A percentile compares a stretch with the other conserved stretches of the same genome.
phyloP scores from a whole-genome alignment of 2,329 filamentous ascomycete genomes.

The Paecilomyces sp. region DNA sequence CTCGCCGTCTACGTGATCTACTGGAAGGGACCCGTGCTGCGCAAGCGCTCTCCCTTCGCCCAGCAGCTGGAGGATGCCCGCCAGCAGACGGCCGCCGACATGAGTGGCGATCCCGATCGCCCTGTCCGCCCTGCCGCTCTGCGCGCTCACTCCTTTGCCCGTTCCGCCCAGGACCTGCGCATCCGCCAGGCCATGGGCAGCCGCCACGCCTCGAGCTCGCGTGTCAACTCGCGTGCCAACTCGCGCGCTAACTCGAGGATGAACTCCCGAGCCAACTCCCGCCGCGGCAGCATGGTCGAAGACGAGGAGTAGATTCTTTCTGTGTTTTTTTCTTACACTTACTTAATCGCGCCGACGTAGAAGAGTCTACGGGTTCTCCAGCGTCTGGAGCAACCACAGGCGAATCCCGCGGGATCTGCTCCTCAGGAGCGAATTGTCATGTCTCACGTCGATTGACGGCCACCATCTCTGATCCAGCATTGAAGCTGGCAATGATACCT shows the following conservation, averaged over 20 bases:
- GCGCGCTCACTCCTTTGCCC: slow-evolving; percentile 31
- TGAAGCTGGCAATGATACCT: background rate
- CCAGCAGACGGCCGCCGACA: slow-evolving; percentile 21
- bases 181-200: slow-evolving; percentile 29
- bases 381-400: too few relatives aligned
- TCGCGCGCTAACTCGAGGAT: slow-evolving; percentile 20
- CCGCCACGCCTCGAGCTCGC: slow-evolving; percentile 20
- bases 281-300: slow-evolving; percentile 16
- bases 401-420: background rate
- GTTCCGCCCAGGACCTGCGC: slow-evolving; percentile 31
- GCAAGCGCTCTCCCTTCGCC: slow-evolving; percentile 57
- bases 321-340: background rate
- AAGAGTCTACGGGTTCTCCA: too few relatives aligned
- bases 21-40: slow-evolving; percentile 54
- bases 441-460: background rate
- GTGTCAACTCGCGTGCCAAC: slow-evolving; percentile 23
- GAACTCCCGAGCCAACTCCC: slow-evolving; percentile 19
- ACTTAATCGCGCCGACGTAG: background rate
- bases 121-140: slow-evolving; percentile 17
- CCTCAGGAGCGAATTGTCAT: background rate
- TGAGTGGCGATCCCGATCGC: slow-evolving; percentile 18
- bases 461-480: background rate
- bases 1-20: slow-evolving; percentile 61
- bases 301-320: background rate
- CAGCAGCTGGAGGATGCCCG: slow-evolving; percentile 50